phyloP scores from a whole-genome alignment of 768 basidiomycete species.

The Leccinum boreale region DNA sequence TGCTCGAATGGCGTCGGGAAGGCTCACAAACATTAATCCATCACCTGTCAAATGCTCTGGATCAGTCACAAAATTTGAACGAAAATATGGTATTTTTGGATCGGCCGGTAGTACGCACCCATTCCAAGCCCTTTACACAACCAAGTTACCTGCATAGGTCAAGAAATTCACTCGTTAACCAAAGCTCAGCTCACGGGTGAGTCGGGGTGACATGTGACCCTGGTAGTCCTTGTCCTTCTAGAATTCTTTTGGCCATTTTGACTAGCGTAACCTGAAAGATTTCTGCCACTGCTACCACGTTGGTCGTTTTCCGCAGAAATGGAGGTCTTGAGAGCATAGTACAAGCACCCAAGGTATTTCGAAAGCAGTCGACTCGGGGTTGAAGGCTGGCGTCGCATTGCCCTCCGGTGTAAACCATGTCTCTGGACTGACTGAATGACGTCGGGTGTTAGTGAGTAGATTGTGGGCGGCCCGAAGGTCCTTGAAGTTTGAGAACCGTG shows the following conservation, averaged over 20 bases:
- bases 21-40: background rate
- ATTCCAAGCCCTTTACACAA: background rate
- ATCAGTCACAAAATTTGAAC: background rate
- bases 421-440: background rate
- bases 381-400: background rate
- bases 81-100: background rate
- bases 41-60: background rate
- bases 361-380: background rate
- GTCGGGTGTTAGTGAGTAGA: background rate
- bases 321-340: no score
- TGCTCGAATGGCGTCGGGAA: background rate
- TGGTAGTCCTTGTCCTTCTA: background rate
- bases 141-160: background rate
- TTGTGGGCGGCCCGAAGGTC: background rate
- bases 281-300: background rate
- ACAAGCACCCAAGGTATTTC: background rate
- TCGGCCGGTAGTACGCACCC: background rate
- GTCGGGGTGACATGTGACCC: background rate
- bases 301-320: background rate
- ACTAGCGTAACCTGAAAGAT: background rate
- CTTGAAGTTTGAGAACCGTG: background rate
- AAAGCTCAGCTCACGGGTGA: no score
- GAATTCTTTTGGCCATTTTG: background rate
- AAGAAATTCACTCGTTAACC: no score
- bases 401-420: background rate